Conservation (phyloP, 1,284 basidiomycete genomes). For the Puccinia brachypodii region DNA sequence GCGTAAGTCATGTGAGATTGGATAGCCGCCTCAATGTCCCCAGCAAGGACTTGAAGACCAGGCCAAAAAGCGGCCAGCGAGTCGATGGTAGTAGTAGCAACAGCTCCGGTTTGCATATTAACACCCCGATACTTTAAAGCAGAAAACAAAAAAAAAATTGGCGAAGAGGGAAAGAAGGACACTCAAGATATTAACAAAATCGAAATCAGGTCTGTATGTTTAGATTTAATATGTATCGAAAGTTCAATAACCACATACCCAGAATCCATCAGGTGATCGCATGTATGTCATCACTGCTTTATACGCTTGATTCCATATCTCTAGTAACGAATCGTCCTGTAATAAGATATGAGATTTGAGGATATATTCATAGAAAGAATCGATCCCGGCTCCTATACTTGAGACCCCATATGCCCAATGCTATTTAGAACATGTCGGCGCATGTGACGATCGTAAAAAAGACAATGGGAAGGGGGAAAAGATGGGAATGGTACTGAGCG, state of each 20-base stretch:
- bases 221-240: constrained; percentile 15
- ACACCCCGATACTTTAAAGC: constrained; percentile 70
- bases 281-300: constrained; percentile 82
- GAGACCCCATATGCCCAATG: constrained; percentile 60
- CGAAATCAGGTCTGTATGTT: not conserved
- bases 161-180: constrained; percentile 39
- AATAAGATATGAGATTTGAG: constrained; percentile 65
- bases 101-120: constrained; percentile 73
- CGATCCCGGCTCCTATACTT: constrained; percentile 84
- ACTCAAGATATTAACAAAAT: constrained; percentile 36
- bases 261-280: constrained; percentile 77
- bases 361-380: constrained; percentile 91
- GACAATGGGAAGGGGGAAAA: constrained; percentile 60
- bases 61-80: constrained; percentile 85
- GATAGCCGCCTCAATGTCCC: constrained; percentile 83
- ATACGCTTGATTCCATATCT: constrained; percentile 85
- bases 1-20: constrained; percentile 77
- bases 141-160: constrained; percentile 54
- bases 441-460: no score
- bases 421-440: constrained; percentile 26
- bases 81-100: constrained; percentile 71
- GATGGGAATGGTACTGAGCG: constrained; percentile 60
- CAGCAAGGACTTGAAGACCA: constrained; percentile 80
- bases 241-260: constrained; percentile 63
- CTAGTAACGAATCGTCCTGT: constrained; percentile 80